These are phyloP conservation scores for Schoenoplectus tabernaemontani DNA, from an alignment of 202 grass and related monocot species.

Conservation along the genomic window DNA sequence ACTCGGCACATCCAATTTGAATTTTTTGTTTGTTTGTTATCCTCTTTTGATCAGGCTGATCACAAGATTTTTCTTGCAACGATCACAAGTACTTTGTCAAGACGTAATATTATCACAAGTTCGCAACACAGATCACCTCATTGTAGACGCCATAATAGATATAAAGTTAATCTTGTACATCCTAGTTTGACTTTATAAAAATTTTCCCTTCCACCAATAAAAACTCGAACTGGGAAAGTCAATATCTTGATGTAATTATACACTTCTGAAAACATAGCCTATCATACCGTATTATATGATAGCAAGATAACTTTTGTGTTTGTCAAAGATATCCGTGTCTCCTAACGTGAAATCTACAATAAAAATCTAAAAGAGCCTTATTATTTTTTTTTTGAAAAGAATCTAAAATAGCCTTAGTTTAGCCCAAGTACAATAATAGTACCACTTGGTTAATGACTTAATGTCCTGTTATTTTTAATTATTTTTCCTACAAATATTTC, in stretches of 20 bases:
- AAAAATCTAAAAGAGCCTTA: background rate
- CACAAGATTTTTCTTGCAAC: background rate
- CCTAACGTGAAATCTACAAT: background rate
- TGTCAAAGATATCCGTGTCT: background rate
- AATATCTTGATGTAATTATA: constrained; percentile 19
- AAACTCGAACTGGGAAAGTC: background rate
- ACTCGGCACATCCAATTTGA: too few relatives aligned
- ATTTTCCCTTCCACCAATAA: background rate
- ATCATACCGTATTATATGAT: constrained; percentile 1
- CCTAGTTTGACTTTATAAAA: constrained; percentile 2
- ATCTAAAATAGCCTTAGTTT: too few relatives aligned
- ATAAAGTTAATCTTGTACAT: background rate
- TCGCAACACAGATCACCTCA: background rate
- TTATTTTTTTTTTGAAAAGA: too few relatives aligned
- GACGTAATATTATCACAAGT: background rate
- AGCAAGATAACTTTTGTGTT: background rate
- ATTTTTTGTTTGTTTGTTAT: background rate
- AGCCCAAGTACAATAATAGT: background rate
- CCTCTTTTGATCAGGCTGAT: background rate
- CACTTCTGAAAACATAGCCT: background rate
- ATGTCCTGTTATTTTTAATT: too few relatives aligned
- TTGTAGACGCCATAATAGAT: background rate
- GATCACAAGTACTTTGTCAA: background rate
- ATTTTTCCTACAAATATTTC: background rate
- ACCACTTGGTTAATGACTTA: background rate